These are phyloP conservation scores for Nicotiana tomentosiformis DNA, from an alignment of 257 asterid species.

Conservation along the genomic window DNA sequence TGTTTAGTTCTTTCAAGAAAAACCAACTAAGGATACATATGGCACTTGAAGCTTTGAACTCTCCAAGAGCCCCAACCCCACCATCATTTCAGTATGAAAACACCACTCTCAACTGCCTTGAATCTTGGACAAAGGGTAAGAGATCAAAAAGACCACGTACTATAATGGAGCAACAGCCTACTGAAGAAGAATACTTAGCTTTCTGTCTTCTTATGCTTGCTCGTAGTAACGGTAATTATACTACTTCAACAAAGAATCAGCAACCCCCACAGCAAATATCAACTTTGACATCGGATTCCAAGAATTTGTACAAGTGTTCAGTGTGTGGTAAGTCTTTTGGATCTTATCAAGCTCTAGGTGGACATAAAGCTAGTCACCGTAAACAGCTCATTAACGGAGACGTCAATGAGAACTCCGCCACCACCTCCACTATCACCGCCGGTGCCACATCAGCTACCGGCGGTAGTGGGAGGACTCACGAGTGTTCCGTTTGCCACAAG, in stretches of 20 bases:
- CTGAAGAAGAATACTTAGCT: constrained; percentile 61
- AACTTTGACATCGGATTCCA: too few relatives aligned
- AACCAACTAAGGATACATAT: constrained; percentile 4
- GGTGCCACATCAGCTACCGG: not conserved
- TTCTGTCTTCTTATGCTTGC: constrained; percentile 62
- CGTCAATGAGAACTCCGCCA: constrained; percentile 1
- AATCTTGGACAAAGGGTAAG: constrained; percentile 42
- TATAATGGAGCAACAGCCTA: constrained; percentile 13
- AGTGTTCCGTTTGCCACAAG: constrained; percentile 47
- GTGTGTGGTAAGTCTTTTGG: constrained; percentile 31
- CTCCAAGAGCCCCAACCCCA: constrained; percentile 28
- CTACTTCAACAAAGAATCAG: not conserved
- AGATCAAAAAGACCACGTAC: constrained; percentile 38
- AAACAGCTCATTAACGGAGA: not conserved
- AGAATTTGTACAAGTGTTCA: constrained; percentile 34
- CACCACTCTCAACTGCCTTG: constrained; percentile 13
- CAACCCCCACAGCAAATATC: too few relatives aligned
- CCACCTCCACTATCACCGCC: constrained; percentile 13
- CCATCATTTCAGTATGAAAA: constrained; percentile 25
- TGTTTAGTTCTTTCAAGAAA: not conserved
- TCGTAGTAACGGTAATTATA: constrained; percentile 12
- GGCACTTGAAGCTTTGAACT: constrained; percentile 55
- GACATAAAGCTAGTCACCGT: constrained; percentile 44
- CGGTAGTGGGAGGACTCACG: constrained; percentile 28
- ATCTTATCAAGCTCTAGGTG: constrained; percentile 44